Conservation (phyloP, 495 filamentous ascomycete species). For the Penicillium flavigenum region DNA sequence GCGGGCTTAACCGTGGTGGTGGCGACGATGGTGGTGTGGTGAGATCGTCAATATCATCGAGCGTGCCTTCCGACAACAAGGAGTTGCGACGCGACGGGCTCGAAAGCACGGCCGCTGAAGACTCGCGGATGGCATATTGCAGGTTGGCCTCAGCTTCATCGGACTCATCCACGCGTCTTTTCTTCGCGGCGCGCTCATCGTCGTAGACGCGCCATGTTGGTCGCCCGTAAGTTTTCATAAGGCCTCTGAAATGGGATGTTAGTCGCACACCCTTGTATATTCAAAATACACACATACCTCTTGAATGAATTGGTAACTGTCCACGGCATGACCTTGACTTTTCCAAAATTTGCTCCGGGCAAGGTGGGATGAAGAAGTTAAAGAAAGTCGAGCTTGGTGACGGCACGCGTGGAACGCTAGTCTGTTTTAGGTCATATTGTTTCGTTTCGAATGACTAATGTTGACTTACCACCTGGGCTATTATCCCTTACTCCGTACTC, state of each 20-base stretch:
- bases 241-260: constrained; percentile 35
- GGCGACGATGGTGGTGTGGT: constrained; percentile 54
- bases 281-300: constrained; percentile 36
- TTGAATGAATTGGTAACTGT: constrained; percentile 60
- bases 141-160: constrained; percentile 50
- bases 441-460: constrained; percentile 15
- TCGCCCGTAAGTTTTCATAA: constrained; percentile 55
- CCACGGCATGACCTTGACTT: constrained; percentile 51
- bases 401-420: constrained; percentile 33
- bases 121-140: constrained; percentile 50
- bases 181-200: constrained; percentile 47
- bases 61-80: constrained; percentile 47
- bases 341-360: constrained; percentile 11
- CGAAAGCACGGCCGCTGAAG: constrained; percentile 49
- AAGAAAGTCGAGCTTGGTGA: constrained; percentile 24
- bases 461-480: constrained; percentile 3
- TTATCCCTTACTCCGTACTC: constrained; percentile 22
- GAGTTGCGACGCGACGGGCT: constrained; percentile 51
- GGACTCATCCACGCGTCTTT: constrained; percentile 49
- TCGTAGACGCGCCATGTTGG: constrained; percentile 51
- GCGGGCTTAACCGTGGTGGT: constrained; percentile 55
- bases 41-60: constrained; percentile 47
- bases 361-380: constrained; percentile 17
- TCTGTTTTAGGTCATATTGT: constrained; percentile 38
- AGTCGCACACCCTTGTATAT: neutral